Percentiles rank a stretch among this genome's conserved stretches.
Evolutionary conservation across 2,329 filamentous ascomycete species (phyloP).

Genomic region (Epichloe bromicola): DNA sequence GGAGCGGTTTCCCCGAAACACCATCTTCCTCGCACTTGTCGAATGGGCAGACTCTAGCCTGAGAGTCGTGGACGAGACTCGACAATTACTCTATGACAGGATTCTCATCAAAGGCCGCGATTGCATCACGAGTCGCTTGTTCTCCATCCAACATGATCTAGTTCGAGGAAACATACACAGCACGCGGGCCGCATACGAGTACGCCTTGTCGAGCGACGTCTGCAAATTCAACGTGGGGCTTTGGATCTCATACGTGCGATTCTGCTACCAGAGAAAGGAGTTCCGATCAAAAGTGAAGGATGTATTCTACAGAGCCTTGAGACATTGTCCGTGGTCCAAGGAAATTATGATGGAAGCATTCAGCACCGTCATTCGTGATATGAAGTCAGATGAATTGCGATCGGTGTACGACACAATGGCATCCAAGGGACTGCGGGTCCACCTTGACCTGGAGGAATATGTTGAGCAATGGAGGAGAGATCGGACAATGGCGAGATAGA

Average conservation of each 20-base stretch:
- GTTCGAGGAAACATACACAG: conserved; percentile 35
- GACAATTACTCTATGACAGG: conserved; percentile 46
- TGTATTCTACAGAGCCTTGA: conserved; percentile 34
- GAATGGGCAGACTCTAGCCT: conserved; percentile 62
- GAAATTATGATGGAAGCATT: conserved; percentile 39
- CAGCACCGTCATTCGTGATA: conserved; percentile 25
- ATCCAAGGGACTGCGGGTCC: conserved; percentile 35
- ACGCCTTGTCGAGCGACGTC: conserved; percentile 29
- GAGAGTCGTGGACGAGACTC: conserved; percentile 63
- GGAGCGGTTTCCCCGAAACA: conserved; percentile 57
- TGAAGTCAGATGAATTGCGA: conserved; percentile 35
- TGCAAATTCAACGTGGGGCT: conserved; percentile 28
- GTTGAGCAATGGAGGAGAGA: conserved; percentile 20
- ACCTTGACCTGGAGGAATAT: conserved; percentile 39
- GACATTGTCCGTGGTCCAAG: conserved; percentile 37
- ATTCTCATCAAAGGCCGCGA: conserved; percentile 29
- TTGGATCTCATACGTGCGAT: conserved; percentile 38
- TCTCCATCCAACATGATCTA: conserved; percentile 39
- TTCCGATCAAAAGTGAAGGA: conserved; percentile 29
- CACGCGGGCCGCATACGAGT: conserved; percentile 37
- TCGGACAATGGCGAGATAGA: conserved; percentile 3
- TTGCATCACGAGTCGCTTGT: conserved; percentile 30
- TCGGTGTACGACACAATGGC: conserved; percentile 34
- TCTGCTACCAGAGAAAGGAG: conserved; percentile 27
- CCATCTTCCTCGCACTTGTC: conserved; percentile 58